These are phyloP conservation scores for Triticum dicoccoides DNA, from an alignment of 176 grass and related monocot genomes.

Conservation along the genomic window DNA sequence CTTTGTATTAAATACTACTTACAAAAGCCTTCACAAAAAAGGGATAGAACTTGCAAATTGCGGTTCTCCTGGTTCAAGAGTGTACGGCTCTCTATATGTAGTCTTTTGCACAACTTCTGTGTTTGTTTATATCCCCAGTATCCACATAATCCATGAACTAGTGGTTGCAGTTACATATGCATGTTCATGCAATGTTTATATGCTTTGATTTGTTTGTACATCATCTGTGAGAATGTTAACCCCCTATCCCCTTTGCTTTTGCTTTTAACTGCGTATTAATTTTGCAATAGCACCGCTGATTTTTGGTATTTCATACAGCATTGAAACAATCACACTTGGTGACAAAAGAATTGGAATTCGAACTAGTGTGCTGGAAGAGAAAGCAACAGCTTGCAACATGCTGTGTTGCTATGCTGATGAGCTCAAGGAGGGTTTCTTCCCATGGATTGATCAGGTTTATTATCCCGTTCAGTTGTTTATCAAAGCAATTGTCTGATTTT, in stretches of 20 bases:
- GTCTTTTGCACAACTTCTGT: not conserved
- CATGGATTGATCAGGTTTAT: constrained; percentile 98
- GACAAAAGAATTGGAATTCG: constrained; percentile 97
- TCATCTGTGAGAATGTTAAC: not conserved
- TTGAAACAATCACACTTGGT: constrained; percentile 93
- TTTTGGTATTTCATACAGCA: constrained; percentile 44
- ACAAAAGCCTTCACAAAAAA: not conserved
- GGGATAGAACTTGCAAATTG: not conserved
- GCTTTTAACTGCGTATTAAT: not conserved
- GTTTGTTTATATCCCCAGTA: not conserved
- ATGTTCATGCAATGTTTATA: not conserved
- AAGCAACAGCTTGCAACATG: constrained; percentile 99
- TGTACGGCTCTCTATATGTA: not conserved
- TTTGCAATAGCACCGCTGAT: constrained; percentile 1
- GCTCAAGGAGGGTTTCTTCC: constrained; percentile 97
- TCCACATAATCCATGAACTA: not conserved
- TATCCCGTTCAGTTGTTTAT: not conserved
- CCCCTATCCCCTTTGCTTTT: not conserved
- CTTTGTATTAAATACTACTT: not conserved
- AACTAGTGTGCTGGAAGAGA: constrained; percentile 97
- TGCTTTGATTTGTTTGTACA: not conserved
- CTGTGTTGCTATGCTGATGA: constrained; percentile 99
- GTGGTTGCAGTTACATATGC: not conserved
- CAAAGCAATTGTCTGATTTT: not conserved
- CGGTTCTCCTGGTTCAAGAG: not conserved